Evolutionary conservation across 371 early-diverging fungal genomes (phyloP), one percentile per base, ranked within the genome.

Genomic region (Umbelopsis sp.): DNA sequence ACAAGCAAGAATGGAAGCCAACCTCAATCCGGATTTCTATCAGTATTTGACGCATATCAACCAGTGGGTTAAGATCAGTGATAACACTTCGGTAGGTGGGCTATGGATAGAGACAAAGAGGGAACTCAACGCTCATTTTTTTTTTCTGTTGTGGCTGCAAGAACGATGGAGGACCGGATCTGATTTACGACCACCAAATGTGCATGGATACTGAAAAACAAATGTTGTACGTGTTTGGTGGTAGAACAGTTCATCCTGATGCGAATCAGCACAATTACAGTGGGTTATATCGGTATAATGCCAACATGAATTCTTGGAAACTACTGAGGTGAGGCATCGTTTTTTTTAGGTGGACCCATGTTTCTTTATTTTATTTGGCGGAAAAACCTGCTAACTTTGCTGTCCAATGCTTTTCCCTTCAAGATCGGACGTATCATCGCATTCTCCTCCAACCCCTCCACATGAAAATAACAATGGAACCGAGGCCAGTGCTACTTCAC

Each of bases 151-250:
- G 1, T 29, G 29, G 38, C 45, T 57, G 35, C 8, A 38, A 81
- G 81, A 25, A 48, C 4, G 89, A 93, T 68, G 89, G 91, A 41
- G 98, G 99, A 0, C 98, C 98, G 16, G 89, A 87, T 50, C 81
- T 98, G 12, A 82, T 97, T 20, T 98, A 91, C 71, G 98, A 98
- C 75, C 93, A 97, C 72, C 97, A 98, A 81, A 95, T 98, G 94
- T 90, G 91, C 67, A 79, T 97, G 44, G 97, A 98, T 70, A 69
- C 91, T 5, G 77, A 83, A 4, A 71, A 74, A 11, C 86, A 89
- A 63, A 84, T 83, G 11, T 65, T 98, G 0, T 98, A 95, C 75
- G 86, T 96, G 4, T 97, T 95, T 84, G 99, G 99, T 46, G 99
- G 99, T 50, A 83, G 91, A 45, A 84, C 86, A 0, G 86, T 96